These are phyloP conservation scores for Populus nigra DNA, from an alignment of 345 rosid genomes.

Conservation along the genomic window DNA sequence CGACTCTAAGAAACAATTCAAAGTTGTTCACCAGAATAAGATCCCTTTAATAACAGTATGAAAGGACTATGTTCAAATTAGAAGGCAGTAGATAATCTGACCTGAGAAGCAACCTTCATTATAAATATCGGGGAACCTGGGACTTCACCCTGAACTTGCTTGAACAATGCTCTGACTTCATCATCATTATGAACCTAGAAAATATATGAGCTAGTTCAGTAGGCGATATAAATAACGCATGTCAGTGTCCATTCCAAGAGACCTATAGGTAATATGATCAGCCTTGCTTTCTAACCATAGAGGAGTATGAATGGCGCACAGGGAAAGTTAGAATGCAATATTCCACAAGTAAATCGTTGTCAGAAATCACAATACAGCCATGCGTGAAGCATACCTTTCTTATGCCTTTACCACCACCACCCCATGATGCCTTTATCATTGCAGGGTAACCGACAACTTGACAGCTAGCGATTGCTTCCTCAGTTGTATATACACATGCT, in stretches of 20 bases:
- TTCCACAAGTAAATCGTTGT: background rate
- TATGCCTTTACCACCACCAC: conserved; percentile 99
- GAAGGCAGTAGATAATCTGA: conserved; percentile 31
- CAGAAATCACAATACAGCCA: conserved; percentile 2
- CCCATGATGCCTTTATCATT: conserved; percentile 99
- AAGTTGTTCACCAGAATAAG: conserved; percentile 20
- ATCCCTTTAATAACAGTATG: conserved; percentile 6
- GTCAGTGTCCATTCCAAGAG: conserved; percentile 7
- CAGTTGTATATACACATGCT: conserved; percentile 97
- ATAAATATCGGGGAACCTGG: conserved; percentile 99
- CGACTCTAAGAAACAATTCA: conserved; percentile 63
- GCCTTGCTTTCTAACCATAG: conserved; percentile 5
- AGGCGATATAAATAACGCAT: background rate
- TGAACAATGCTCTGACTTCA: conserved; percentile 94
- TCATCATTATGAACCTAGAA: conserved; percentile 93
- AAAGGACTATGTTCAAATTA: conserved; percentile 19
- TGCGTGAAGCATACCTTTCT: conserved; percentile 69
- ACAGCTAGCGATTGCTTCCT: conserved; percentile 97
- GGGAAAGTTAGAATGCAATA: background rate
- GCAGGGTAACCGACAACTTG: conserved; percentile 99
- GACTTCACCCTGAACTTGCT: conserved; percentile 99
- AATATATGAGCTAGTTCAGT: background rate
- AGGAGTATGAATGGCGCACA: background rate
- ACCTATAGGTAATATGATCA: background rate
- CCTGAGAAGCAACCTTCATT: conserved; percentile 99